These are phyloP conservation scores for Rhodotorula babjevae DNA, from an alignment of 768 basidiomycete genomes.

Conservation along the genomic window DNA sequence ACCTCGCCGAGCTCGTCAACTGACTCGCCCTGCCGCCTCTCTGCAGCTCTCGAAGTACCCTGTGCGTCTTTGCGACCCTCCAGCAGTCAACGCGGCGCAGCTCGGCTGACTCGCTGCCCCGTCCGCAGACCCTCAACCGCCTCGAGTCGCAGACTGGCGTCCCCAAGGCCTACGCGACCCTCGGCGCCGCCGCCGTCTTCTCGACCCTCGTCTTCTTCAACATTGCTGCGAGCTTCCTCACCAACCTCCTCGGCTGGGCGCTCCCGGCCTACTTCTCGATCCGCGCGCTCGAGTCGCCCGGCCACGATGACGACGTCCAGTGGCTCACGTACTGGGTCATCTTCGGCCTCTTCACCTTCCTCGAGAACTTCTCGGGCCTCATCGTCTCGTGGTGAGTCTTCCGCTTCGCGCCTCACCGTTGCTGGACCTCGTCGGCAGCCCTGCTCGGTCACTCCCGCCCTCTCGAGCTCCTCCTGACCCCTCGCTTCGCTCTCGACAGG, in stretches of 20 bases:
- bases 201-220: conserved; percentile 76
- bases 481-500: conserved; percentile 29
- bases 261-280: conserved; percentile 93
- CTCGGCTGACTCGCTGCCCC: not conserved
- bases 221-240: conserved; percentile 82
- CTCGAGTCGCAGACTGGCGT: conserved; percentile 86
- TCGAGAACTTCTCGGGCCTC: conserved; percentile 74
- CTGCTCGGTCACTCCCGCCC: too few species aligned
- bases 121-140: conserved; percentile 54
- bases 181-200: conserved; percentile 65
- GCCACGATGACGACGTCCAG: conserved; percentile 67
- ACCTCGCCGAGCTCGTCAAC: not conserved
- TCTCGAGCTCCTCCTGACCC: not conserved
- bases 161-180: conserved; percentile 83
- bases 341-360: conserved; percentile 84
- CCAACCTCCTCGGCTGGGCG: conserved; percentile 90
- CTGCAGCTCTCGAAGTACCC: conserved; percentile 67
- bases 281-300: conserved; percentile 85
- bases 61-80: conserved; percentile 43
- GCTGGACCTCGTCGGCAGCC: too few species aligned
- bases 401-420: not conserved
- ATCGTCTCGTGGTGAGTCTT: conserved; percentile 71
- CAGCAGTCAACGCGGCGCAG: not conserved
- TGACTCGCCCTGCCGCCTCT: not conserved
- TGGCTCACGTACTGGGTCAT: conserved; percentile 98